Base-by-base conservation (phyloP, 139 green algal genomes). In the Zygnema circumcarinatum region DNA sequence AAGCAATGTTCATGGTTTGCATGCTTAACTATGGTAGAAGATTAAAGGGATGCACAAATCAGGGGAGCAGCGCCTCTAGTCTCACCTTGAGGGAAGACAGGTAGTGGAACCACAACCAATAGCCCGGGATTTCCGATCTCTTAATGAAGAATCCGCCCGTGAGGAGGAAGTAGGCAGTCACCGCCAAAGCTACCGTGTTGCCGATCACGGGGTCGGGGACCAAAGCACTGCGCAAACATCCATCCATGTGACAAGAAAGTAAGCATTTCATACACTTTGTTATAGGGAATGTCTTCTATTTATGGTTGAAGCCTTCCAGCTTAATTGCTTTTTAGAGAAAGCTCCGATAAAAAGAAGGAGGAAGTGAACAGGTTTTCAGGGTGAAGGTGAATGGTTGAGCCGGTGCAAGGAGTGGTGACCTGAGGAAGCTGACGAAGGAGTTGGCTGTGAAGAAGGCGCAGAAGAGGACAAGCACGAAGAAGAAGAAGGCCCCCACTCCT, bases 61-160 rank as follows among this genome's bases (percentile, higher is more conserved):
- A n/a, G n/a, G n/a, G n/a, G n/a, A n/a, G n/a, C n/a, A n/a, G n/a
- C n/a, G n/a, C n/a, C n/a, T n/a, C n/a, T n/a, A n/a, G n/a, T n/a
- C n/a, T 1, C 2, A 81, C 75, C 72, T 91, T 91, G 75, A 91
- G 87, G 22, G 39, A 42, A 16, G 87, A 92, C 38, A 91, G 29
- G 79, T 93, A 92, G 88, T 92, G 76, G 32, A 92, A 21, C 88
- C 88, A 92, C 20, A 92, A 84, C 88, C 88, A 93, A 68, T 91
- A 92, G 36, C 36, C 39, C 47, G 88, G 88, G 21, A 92, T 92
- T 35, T 82, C 39, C 35, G 35, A 52, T 32, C 69, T 32, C 25
- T 82, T 42, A 20, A 88, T 90, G 79, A 89, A 89, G 39, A 89
- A 89, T 7, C 84, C 84, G 32, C 39, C 76, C 20, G 86, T 33